Conservation (phyloP, 805 yeast species). For the Jamesozyma gamospora region DNA sequence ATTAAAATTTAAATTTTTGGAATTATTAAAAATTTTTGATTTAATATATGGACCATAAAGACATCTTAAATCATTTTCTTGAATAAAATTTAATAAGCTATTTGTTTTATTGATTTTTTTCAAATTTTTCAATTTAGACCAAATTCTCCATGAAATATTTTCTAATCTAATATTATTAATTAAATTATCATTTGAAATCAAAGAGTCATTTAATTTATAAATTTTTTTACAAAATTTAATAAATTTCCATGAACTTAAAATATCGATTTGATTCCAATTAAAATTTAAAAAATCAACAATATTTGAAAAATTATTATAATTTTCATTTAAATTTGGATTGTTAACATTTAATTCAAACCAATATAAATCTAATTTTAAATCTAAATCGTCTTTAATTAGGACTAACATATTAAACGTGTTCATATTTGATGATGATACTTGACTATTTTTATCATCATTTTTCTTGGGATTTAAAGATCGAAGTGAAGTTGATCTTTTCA, state of each 20-base stretch:
- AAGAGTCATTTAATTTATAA: neutral
- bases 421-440: too few relatives aligned
- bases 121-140: neutral
- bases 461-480: neutral
- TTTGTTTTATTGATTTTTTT: neutral
- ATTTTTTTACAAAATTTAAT: conserved; percentile 52
- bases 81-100: neutral
- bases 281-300: conserved; percentile 81
- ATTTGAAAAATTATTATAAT: conserved; percentile 36
- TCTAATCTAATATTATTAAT: conserved; percentile 68
- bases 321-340: neutral
- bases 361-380: conserved; percentile 30
- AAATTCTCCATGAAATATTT: conserved; percentile 89
- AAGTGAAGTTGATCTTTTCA: conserved; percentile 63
- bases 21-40: neutral
- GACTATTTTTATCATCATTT: too few relatives aligned
- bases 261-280: conserved; percentile 80
- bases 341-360: neutral
- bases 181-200: conserved; percentile 64
- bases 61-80: conserved; percentile 77
- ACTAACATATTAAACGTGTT: too few relatives aligned
- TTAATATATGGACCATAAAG: conserved; percentile 67
- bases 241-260: conserved; percentile 83
- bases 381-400: conserved; percentile 53
- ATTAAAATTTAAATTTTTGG: neutral